Base-by-base conservation (phyloP, 345 rosid genomes). In the Aethionema arabicum region DNA sequence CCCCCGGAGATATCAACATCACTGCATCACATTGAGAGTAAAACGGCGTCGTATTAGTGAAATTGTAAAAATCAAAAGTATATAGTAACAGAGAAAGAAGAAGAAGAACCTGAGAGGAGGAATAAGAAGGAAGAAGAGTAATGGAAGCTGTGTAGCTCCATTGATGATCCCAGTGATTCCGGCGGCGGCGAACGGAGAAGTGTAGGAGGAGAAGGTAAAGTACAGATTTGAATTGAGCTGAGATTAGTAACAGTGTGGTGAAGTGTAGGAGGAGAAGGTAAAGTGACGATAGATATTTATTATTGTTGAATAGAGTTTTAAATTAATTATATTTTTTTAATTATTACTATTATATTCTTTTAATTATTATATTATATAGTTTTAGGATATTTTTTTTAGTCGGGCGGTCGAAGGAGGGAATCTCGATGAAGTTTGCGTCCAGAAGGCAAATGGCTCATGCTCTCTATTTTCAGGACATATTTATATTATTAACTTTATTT, bases 41-140 rank as follows among this genome's bases (percentile, higher is more conserved):
- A 40, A 60, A 49, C 50, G 53, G 8, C 29, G 39, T 43, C 27
- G 46, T 54, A 29, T 61, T 33, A 62, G 3, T 46, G 4, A 21
- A 53, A 53, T 5, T 11, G 11, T 36, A 37, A 43, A 4, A 8
- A 11, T 40, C 10, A 40, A 40, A 36, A 4, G 3, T 0, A 9
- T 7, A 42, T 9, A 6, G 1, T 7, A 32, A 41, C 13, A 14
- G 4, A 30, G 32, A 11, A 9, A 32, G 9, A 12, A 0, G 33
- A 41, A 38, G 29, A 44, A 12, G 10, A 40, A 70, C 74, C 75
- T 64, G 66, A 65, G 55, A 72, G 57, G 48, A 65, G 52, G 39
- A 73, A 31, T 3, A 62, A 21, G 31, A 73, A 27, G 11, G 42
- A 7, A 42, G 13, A 49, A 43, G 63, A 45, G 31, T 10, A 64